These are phyloP conservation scores for Escovopsis sp. DNA, from an alignment of 2,329 filamentous ascomycete species.

Conservation along the genomic window DNA sequence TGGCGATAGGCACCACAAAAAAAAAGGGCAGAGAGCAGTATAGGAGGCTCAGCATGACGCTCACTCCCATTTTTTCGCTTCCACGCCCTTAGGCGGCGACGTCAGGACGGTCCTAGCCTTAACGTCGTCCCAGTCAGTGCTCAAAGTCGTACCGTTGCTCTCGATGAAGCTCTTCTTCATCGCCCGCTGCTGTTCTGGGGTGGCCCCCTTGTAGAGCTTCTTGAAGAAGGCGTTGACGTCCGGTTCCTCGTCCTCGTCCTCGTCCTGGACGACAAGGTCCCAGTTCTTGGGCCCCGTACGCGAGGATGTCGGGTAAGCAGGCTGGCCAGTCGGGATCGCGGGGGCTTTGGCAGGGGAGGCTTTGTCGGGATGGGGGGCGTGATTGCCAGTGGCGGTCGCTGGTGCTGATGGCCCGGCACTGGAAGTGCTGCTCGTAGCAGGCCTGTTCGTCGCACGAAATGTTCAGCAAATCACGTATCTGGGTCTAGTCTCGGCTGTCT, in stretches of 20 bases:
- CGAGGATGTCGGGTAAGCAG: constrained; percentile 71
- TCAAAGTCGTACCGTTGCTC: constrained; percentile 84
- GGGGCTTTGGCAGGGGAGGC: constrained; percentile 1
- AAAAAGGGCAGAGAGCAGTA: too few relatives aligned
- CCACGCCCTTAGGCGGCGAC: constrained; percentile 59
- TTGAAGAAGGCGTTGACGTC: constrained; percentile 80
- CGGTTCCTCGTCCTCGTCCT: constrained; percentile 36
- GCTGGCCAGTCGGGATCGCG: constrained; percentile 23
- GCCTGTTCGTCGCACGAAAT: too few relatives aligned
- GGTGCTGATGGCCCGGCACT: too few relatives aligned
- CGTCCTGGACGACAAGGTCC: constrained; percentile 55
- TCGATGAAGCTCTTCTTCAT: constrained; percentile 98
- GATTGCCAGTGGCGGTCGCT: neutral
- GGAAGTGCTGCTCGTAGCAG: too few relatives aligned
- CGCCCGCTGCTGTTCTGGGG: constrained; percentile 68
- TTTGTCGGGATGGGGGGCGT: neutral
- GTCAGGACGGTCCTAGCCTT: constrained; percentile 56
- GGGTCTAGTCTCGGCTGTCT: too few relatives aligned
- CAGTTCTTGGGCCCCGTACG: constrained; percentile 75
- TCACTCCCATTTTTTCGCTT: constrained; percentile 54
- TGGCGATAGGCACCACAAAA: too few relatives aligned
- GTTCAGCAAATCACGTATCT: too few relatives aligned
- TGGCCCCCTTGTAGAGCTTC: constrained; percentile 63
- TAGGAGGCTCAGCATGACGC: too few relatives aligned
- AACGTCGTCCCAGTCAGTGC: constrained; percentile 84